phyloP scores from a whole-genome alignment of 108 stramenopile species.

The Nannochloropsis salina region DNA sequence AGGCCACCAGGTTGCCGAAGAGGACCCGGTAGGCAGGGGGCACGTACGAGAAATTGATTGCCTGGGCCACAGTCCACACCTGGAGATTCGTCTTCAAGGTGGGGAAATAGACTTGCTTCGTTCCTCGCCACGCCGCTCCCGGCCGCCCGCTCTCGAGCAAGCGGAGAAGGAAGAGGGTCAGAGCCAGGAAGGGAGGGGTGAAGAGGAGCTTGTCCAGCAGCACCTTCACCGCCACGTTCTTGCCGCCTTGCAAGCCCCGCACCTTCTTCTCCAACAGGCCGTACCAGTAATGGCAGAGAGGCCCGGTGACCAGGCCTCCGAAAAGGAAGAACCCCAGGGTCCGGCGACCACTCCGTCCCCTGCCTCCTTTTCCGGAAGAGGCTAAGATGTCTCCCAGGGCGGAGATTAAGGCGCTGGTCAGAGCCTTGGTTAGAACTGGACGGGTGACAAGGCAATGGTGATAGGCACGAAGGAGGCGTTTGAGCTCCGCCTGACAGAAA shows the following conservation, averaged over 20 bases:
- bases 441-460: background rate
- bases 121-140: background rate
- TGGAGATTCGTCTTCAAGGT: slow-evolving; percentile 17
- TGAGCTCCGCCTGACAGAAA: background rate
- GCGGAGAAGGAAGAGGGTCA: slow-evolving; percentile 15
- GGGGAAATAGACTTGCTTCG: background rate
- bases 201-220: slow-evolving; percentile 24
- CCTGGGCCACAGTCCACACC: slow-evolving; percentile 30
- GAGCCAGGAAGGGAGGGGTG: background rate
- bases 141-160: background rate
- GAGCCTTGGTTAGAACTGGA: background rate
- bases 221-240: slow-evolving; percentile 3
- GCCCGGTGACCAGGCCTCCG: slow-evolving; percentile 22
- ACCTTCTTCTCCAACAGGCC: background rate
- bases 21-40: slow-evolving; percentile 21
- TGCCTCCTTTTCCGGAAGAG: background rate
- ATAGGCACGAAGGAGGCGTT: background rate
- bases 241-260: background rate
- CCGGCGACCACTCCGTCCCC: background rate
- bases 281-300: slow-evolving; percentile 24
- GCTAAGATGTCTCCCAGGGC: slow-evolving; percentile 8
- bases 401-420: background rate
- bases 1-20: slow-evolving; percentile 28
- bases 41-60: slow-evolving; percentile 15
- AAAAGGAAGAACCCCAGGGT: slow-evolving; percentile 12